Conservation (phyloP, 192 early-diverging fungal species). For the Linnemannia hyalina region DNA sequence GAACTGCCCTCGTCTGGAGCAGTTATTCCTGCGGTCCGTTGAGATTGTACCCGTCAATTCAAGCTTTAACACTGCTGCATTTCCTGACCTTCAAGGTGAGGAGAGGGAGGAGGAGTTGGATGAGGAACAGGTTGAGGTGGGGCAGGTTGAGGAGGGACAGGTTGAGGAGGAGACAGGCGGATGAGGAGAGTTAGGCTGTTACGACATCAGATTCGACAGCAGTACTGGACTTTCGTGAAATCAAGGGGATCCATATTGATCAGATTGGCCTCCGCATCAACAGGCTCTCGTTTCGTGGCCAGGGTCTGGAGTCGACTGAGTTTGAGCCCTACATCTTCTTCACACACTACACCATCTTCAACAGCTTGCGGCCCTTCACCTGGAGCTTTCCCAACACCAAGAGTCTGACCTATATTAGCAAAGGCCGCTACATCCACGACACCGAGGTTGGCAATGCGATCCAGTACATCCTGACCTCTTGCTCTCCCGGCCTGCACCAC, state of each 20-base stretch:
- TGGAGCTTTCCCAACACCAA: slow-evolving; percentile 1
- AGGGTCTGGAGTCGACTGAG: not conserved
- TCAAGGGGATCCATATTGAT: slow-evolving; percentile 3
- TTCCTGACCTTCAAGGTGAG: not conserved
- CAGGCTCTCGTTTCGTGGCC: not conserved
- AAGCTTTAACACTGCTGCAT: not conserved
- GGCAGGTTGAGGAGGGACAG: no score
- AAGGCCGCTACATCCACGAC: not conserved
- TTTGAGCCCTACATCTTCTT: not conserved
- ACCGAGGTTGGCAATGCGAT: slow-evolving; percentile 3
- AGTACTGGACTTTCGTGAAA: not conserved
- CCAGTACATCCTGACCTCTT: not conserved
- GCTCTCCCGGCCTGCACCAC: not conserved
- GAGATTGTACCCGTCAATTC: not conserved
- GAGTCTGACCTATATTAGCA: not conserved
- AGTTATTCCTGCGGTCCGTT: not conserved
- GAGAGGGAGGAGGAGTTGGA: not conserved
- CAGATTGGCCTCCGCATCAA: not conserved
- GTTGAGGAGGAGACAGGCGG: no score
- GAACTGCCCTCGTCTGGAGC: not conserved
- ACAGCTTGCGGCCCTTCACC: not conserved
- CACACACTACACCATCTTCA: not conserved
- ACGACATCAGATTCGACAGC: not conserved
- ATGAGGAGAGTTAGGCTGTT: not conserved
- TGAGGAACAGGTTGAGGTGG: not conserved